Conservation (phyloP, 108 stramenopile species). For the Cyclotella cryptica region DNA sequence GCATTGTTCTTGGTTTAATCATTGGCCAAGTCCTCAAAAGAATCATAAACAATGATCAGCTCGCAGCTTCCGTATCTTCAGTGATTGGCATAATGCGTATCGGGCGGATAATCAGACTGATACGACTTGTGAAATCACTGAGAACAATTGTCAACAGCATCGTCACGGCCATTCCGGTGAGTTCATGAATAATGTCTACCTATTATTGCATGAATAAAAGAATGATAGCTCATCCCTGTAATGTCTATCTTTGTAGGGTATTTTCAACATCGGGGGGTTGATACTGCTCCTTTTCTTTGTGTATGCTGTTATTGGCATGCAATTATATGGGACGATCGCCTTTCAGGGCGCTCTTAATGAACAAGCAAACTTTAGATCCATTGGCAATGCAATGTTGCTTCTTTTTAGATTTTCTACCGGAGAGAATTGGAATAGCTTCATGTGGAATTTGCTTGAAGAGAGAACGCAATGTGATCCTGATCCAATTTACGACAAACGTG, state of each 20-base stretch:
- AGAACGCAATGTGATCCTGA: conserved; percentile 37
- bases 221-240: too few relatives aligned
- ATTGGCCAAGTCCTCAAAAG: conserved; percentile 50
- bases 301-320: conserved; percentile 66
- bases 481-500: conserved; percentile 34
- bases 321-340: conserved; percentile 34
- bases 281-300: conserved; percentile 73
- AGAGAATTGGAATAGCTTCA: conserved; percentile 76
- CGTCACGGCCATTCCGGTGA: conserved; percentile 60
- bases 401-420: conserved; percentile 82
- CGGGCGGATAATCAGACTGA: conserved; percentile 66
- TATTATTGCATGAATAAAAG: too few relatives aligned
- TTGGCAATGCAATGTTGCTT: conserved; percentile 60
- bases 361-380: conserved; percentile 70
- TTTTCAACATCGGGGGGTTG: conserved; percentile 69
- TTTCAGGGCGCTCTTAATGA: conserved; percentile 48
- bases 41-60: conserved; percentile 6
- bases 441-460: too few relatives aligned
- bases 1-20: conserved; percentile 58
- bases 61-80: conserved; percentile 41
- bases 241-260: too few relatives aligned
- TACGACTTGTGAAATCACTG: conserved; percentile 54
- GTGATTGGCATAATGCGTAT: conserved; percentile 61
- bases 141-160: conserved; percentile 67
- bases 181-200: too few relatives aligned